A percentile compares a stretch with the other conserved stretches of the same genome.
Evolutionary conservation across 192 early-diverging fungal genomes (phyloP).

Genomic region (Coemansia sp.): DNA sequence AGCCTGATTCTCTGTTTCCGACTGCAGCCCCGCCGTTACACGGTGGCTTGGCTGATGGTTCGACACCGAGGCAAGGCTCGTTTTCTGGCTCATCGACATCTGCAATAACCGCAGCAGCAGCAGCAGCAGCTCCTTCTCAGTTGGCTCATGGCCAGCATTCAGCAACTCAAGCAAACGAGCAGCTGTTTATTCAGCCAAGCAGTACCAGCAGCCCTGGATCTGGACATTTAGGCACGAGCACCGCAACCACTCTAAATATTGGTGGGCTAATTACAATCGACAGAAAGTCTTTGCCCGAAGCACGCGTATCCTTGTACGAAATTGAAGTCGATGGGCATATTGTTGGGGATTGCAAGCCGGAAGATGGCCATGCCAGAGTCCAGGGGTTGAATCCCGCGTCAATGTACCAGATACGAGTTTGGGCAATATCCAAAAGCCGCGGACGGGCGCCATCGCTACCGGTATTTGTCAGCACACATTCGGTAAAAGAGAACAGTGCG

Average conservation of each 20-base stretch:
- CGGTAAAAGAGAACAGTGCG: constrained; percentile 1
- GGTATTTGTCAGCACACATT: constrained; percentile 41
- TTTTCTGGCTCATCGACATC: background rate
- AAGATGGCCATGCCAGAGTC: constrained; percentile 14
- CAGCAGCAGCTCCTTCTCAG: background rate
- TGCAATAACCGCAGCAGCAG: background rate
- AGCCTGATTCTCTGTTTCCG: background rate
- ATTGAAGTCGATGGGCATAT: constrained; percentile 47
- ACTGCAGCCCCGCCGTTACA: background rate
- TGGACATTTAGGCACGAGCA: background rate
- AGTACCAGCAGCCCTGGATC: background rate
- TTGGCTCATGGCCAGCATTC: background rate
- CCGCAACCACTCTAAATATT: background rate
- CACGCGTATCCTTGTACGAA: constrained; percentile 27
- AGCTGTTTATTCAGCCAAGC: background rate
- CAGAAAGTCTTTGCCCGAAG: constrained; percentile 23
- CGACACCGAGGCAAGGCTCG: background rate
- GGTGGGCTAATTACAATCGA: constrained; percentile 18
- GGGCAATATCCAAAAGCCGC: constrained; percentile 44
- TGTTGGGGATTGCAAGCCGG: constrained; percentile 18
- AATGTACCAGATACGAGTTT: constrained; percentile 45
- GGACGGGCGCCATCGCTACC: constrained; percentile 40
- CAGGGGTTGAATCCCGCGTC: constrained; percentile 21
- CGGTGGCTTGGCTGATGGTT: background rate
- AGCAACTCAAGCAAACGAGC: background rate